Conservation (phyloP, 2,329 filamentous ascomycete genomes). For the Aureobasidium sp. region DNA sequence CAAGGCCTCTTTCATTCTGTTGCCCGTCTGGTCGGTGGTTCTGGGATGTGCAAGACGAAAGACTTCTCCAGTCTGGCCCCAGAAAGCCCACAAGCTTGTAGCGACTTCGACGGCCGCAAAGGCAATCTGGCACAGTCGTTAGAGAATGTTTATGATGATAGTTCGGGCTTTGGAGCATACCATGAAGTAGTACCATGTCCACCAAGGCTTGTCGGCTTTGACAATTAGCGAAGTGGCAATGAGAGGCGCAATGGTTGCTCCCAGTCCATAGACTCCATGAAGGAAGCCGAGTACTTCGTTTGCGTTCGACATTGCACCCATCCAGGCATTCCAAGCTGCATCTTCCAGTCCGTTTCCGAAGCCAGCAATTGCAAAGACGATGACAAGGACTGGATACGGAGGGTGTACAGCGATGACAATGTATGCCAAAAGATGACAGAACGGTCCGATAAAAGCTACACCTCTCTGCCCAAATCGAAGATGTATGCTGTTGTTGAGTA, state of each 20-base stretch:
- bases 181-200: slow-evolving; percentile 69
- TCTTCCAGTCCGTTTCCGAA: slow-evolving; percentile 65
- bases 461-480: slow-evolving; percentile 60
- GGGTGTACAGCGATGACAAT: slow-evolving; percentile 58
- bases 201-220: slow-evolving; percentile 56
- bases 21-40: slow-evolving; percentile 36
- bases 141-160: neutral
- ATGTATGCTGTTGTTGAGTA: slow-evolving; percentile 59
- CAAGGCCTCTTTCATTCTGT: slow-evolving; percentile 46
- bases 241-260: slow-evolving; percentile 60
- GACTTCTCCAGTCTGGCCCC: slow-evolving; percentile 49
- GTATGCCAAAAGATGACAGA: slow-evolving; percentile 57
- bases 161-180: slow-evolving; percentile 29
- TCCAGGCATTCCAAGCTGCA: slow-evolving; percentile 53
- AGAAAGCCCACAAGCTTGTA: slow-evolving; percentile 51
- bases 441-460: slow-evolving; percentile 57
- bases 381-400: slow-evolving; percentile 57
- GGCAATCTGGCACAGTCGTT: slow-evolving; percentile 35
- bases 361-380: slow-evolving; percentile 58
- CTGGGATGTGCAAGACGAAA: slow-evolving; percentile 47
- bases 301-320: slow-evolving; percentile 63
- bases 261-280: slow-evolving; percentile 64
- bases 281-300: slow-evolving; percentile 68
- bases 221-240: slow-evolving; percentile 67
- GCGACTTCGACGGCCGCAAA: slow-evolving; percentile 49